phyloP scores from a whole-genome alignment of 345 rosid genomes.

The Hevea brasiliensis region DNA sequence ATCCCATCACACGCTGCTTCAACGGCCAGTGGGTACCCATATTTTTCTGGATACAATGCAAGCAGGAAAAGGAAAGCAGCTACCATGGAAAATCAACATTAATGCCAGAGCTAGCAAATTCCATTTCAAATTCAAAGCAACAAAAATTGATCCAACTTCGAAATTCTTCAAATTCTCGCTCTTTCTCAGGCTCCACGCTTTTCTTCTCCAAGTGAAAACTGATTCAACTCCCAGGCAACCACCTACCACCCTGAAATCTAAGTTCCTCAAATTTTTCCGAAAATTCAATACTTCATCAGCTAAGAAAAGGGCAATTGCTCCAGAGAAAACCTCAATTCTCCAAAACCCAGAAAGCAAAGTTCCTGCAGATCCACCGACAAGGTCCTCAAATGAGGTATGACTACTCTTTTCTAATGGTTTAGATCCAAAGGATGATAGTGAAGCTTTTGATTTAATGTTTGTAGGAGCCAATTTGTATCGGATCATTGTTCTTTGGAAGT shows the following conservation, averaged over 20 bases:
- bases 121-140: slow-evolving; percentile 34
- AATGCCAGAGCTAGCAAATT: slow-evolving; percentile 26
- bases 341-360: slow-evolving; percentile 19
- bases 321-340: not conserved
- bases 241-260: slow-evolving; percentile 22
- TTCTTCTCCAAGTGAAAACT: slow-evolving; percentile 29
- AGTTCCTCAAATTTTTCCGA: slow-evolving; percentile 12
- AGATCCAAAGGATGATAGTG: not conserved
- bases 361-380: not conserved
- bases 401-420: not conserved
- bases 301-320: not conserved
- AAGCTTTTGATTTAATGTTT: not conserved
- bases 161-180: slow-evolving; percentile 30
- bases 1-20: not conserved
- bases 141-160: slow-evolving; percentile 17
- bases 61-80: slow-evolving; percentile 26
- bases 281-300: slow-evolving; percentile 6
- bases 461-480: slow-evolving; percentile 11
- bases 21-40: not conserved
- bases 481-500: slow-evolving; percentile 16
- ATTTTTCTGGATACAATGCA: slow-evolving; percentile 28
- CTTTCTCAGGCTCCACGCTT: slow-evolving; percentile 26
- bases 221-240: slow-evolving; percentile 13
- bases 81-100: slow-evolving; percentile 34
- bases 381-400: slow-evolving; percentile 1